Base-by-base conservation (phyloP, 352 stramenopile species). In the Phytopythium delawarense region DNA sequence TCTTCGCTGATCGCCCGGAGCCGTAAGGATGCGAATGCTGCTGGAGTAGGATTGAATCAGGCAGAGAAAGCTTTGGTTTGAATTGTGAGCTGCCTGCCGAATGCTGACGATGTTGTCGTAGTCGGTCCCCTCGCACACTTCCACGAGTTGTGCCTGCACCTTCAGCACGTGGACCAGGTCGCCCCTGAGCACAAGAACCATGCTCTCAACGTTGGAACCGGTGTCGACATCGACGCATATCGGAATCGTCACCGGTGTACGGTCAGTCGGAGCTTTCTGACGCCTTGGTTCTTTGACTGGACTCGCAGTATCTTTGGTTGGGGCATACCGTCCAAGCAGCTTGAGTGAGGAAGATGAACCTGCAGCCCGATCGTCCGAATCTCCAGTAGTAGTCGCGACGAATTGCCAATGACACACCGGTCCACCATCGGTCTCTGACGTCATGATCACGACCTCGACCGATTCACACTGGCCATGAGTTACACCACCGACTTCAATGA, bases 81-180 rank as follows among this genome's bases (percentile, higher is more conserved):
- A 2, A 8, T 20, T 20, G 7, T 9, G n/a, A 0, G 18, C 30
- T 21, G 51, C 7, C n/a, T 57, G 37, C 30, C 60, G 58, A 11
- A 79, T 8, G 1, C 32, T 48, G 2, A 70, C 62, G 9, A 80
- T 54, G 7, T 68, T 64, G 21, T 83, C 67, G 7, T 59, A 61
- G 2, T 32, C 12, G 1, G 54, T 16, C 39, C 70, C 49, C 2
- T 52, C 37, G 25, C 74, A 61, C 9, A 84, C 45, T 15, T 79
- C 57, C 25, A 66, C 46, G 20, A 89, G 58, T 21, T 79, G 66
- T 8, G 72, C 63, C 35, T 89, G 79, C 20, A 91, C 71, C 46
- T 89, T 91, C 11, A 89, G 59, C n/a, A 89, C 79, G 46, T 91
- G 72, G 32, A 91, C 79, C 6, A 87, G 53, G 40, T 88, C 78